A percentile compares a stretch with the other conserved stretches of the same genome.
Evolutionary conservation across 345 rosid species (phyloP).

Genomic region (Atalantia buxifolia): DNA sequence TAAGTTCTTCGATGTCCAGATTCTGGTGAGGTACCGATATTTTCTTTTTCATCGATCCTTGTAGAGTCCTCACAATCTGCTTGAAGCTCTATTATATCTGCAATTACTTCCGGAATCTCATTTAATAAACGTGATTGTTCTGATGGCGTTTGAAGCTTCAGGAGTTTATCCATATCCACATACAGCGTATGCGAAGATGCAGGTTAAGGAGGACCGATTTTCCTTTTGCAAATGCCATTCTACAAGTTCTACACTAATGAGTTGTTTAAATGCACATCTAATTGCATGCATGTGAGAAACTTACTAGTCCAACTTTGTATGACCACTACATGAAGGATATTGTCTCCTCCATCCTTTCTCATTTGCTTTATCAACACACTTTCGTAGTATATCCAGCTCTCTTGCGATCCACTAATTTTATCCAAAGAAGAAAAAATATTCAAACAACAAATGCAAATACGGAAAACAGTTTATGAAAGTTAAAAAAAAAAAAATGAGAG

Average conservation of each 20-base stretch:
- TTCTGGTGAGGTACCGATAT: neutral
- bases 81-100: conserved; percentile 24
- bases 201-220: conserved; percentile 27
- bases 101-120: conserved; percentile 43
- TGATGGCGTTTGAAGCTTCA: conserved; percentile 33
- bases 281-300: neutral
- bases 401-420: conserved; percentile 41
- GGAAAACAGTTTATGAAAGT: neutral
- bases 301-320: neutral
- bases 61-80: neutral
- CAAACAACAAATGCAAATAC: neutral
- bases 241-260: neutral
- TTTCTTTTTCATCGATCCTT: neutral
- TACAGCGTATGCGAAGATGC: conserved; percentile 22
- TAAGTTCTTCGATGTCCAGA: neutral
- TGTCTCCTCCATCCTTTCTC: conserved; percentile 71
- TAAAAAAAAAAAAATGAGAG: neutral
- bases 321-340: conserved; percentile 43
- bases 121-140: conserved; percentile 43
- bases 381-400: conserved; percentile 35
- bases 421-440: neutral
- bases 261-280: neutral
- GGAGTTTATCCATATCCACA: conserved; percentile 30
- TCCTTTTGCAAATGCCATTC: neutral
- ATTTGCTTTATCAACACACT: conserved; percentile 37